Evolutionary conservation across 1,139 yeast genomes (phyloP), one percentile per base, ranked within the genome.

Genomic region (Geotrichum europaeum): DNA sequence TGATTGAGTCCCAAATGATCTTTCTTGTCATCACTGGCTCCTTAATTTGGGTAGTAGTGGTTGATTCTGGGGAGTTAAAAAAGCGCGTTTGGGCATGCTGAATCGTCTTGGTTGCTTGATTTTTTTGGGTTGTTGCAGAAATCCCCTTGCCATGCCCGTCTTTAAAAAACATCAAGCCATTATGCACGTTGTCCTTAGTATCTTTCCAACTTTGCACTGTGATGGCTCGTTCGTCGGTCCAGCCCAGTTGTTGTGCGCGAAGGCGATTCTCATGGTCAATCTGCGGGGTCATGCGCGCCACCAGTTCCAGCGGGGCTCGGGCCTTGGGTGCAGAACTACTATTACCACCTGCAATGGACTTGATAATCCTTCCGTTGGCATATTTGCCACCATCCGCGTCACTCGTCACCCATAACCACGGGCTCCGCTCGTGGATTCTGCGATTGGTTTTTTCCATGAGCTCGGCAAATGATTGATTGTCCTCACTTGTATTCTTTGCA

Each of bases 401-500:
- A 53, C 68, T 66, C 20, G 59, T 59, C 47, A 63, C 60, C 71
- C 70, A 70, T 10, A 66, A 60, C 74, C 74, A 70, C 13, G 67
- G 62, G 54, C 63, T 64, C 49, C 61, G 63, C 36, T 63, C 65
- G 28, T 72, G 60, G 30, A 64, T 63, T 18, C 52, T 22, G 13
- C 63, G 62, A 25, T 65, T 64, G 36, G 67, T 66, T n/a, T 60
- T 60, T 34, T 68, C 72, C 24, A 71, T 60, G 15, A 73, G 58
- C 12, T 64, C 63, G 36, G 65, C 63, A 58, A 72, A 73, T 28
- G 74, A 69, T 12, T 68, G 71, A 59, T 73, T 73, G 59, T 73
- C 76, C 58, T 73, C 76, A 0, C 76, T 69, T 0, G 75, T 73
- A 56, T 68, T 67, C 20, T 62, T 66, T 9, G 66, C 65, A 55